Conservation (phyloP, 768 basidiomycete genomes). For the Asterophora lycoperdoides region DNA sequence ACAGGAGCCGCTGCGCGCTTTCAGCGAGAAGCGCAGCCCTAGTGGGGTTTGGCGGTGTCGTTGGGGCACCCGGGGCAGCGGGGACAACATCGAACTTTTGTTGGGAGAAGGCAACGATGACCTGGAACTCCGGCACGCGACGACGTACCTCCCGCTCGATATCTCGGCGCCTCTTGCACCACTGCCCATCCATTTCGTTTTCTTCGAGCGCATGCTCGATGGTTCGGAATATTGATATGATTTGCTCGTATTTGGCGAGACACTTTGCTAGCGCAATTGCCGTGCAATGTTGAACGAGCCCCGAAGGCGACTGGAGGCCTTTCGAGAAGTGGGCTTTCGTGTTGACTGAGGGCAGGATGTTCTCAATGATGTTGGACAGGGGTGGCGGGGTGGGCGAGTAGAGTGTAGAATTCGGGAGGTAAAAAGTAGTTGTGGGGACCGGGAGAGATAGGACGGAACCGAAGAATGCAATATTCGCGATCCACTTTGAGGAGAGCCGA, state of each 20-base stretch:
- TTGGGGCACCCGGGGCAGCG: background rate
- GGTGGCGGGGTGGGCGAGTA: constrained; percentile 77
- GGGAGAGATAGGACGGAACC: constrained; percentile 75
- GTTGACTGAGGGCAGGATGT: constrained; percentile 68
- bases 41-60: constrained; percentile 23
- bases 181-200: constrained; percentile 61
- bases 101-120: constrained; percentile 80
- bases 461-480: constrained; percentile 82
- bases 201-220: constrained; percentile 57
- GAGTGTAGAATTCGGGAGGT: constrained; percentile 41
- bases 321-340: constrained; percentile 75
- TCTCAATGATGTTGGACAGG: constrained; percentile 64
- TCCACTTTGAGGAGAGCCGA: constrained; percentile 85
- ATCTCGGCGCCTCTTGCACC: constrained; percentile 62
- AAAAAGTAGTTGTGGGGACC: constrained; percentile 60
- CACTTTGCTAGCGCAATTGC: constrained; percentile 75
- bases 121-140: constrained; percentile 82
- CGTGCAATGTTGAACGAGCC: constrained; percentile 82
- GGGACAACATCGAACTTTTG: constrained; percentile 30
- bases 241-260: constrained; percentile 62
- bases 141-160: constrained; percentile 71
- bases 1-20: constrained; percentile 73
- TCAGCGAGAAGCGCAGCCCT: constrained; percentile 69
- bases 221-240: constrained; percentile 44
- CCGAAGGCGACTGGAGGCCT: constrained; percentile 67